Conservation (phyloP, 371 early-diverging fungal genomes). For the Haplosporangium sp. region DNA sequence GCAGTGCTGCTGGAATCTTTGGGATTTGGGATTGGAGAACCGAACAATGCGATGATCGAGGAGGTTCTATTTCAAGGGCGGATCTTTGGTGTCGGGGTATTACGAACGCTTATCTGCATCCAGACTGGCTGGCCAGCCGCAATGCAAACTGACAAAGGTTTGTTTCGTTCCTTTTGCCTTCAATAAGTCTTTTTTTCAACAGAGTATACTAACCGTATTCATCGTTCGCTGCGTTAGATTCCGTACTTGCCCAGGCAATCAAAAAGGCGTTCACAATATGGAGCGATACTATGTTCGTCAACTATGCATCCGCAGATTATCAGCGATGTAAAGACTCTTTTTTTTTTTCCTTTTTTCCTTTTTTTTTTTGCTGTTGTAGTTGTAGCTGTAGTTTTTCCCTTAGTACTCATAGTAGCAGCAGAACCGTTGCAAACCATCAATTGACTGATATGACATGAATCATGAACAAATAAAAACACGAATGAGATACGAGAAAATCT, state of each 20-base stretch:
- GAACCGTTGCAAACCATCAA: too few relatives aligned
- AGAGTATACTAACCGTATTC: neutral
- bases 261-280: conserved; percentile 30
- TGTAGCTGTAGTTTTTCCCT: too few relatives aligned
- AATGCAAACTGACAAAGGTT: conserved; percentile 24
- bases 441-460: too few relatives aligned
- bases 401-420: too few relatives aligned
- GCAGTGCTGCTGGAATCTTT: conserved; percentile 18
- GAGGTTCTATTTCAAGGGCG: conserved; percentile 30
- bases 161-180: neutral
- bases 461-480: too few relatives aligned
- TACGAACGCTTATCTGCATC: conserved; percentile 40
- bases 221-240: conserved; percentile 13
- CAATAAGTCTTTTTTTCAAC: neutral
- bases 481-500: too few relatives aligned
- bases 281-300: conserved; percentile 45
- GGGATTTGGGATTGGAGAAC: conserved; percentile 21
- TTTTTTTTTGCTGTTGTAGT: neutral
- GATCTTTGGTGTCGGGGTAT: conserved; percentile 14
- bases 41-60: conserved; percentile 10
- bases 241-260: conserved; percentile 19
- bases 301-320: conserved; percentile 34
- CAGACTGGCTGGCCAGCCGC: conserved; percentile 47
- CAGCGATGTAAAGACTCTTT: conserved; percentile 37
- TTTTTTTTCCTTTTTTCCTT: conserved; percentile 9